Base-by-base conservation (phyloP, 2,329 filamentous ascomycete genomes). In the Pezicula neosporulosa region DNA sequence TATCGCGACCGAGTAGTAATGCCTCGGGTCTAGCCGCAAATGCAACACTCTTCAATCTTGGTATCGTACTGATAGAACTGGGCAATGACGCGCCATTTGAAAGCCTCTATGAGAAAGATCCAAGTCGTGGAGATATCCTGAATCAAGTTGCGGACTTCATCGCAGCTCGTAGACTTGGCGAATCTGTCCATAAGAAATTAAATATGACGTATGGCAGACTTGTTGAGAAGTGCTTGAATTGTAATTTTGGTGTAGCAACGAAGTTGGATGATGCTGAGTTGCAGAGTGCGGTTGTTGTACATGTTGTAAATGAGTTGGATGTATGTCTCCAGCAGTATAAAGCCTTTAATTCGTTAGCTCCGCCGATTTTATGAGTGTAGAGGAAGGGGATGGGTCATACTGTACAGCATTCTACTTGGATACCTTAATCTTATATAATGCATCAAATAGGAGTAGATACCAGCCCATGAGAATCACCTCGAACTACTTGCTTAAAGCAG, bases 161-260 rank as follows among this genome's bases (percentile, higher is more conserved):
- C n/a, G 33, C 47, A 1, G 51, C 51, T 3, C 16, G 38, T n/a
- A 19, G 51, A 30, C 21, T 53, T 9, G 44, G 43, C 10, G n/a
- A 50, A 44, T 16, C 24, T 10, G 48, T 47, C 13, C 33, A 41
- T 24, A 43, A 19, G 38, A 47, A 48, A 24, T 43, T 50, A n/a
- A 47, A 53, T 27, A 47, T 37, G 28, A 47, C 36, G 19, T 53
- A 53, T 48, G 47, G 51, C 9, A 47, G 39, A 19, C 33, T 53
- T 4, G 51, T 47, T 15, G 18, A 53, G 47, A 53, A 50, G 38
- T 53, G 48, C 27, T 37, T 53, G 4, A 37, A 53, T 24, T 53
- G 47, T 44, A 44, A 53, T 44, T 53, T 53, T 50, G 47, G 47
- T 10, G 47, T 53, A 37, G 38, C 10, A 8, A 44, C 35, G 2